Percentiles rank a stretch among this genome's conserved stretches.
Evolutionary conservation across 306 rosid genomes (phyloP).

Genomic region (Cicer arietinum): DNA sequence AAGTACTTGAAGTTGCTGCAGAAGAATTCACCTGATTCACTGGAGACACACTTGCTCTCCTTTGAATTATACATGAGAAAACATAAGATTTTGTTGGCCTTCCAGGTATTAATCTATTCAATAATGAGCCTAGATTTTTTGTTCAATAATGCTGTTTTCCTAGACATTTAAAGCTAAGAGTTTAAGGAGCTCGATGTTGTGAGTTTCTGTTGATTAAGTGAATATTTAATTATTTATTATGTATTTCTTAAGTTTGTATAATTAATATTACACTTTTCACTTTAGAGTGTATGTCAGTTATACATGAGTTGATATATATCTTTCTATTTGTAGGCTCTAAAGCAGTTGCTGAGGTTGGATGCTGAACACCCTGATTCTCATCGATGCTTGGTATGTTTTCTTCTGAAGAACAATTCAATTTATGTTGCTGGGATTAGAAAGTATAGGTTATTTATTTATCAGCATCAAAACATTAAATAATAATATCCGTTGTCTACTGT

Average conservation of each 20-base stretch:
- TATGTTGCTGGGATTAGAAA: slow-evolving; percentile 28
- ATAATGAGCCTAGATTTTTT: slow-evolving; percentile 21
- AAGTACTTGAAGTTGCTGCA: slow-evolving; percentile 93
- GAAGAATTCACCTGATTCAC: slow-evolving; percentile 80
- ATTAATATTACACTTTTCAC: slow-evolving; percentile 9
- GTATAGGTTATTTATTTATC: slow-evolving; percentile 24
- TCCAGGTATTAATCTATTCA: slow-evolving; percentile 65
- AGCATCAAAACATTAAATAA: slow-evolving; percentile 5
- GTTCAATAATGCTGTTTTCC: slow-evolving; percentile 10
- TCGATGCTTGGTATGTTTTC: slow-evolving; percentile 75
- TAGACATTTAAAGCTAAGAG: slow-evolving; percentile 20
- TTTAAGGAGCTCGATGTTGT: slow-evolving; percentile 14
- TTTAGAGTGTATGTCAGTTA: slow-evolving; percentile 30
- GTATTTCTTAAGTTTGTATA: slow-evolving; percentile 31
- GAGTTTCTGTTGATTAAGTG: slow-evolving; percentile 32
- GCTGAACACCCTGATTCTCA: slow-evolving; percentile 93
- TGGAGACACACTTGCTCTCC: slow-evolving; percentile 89
- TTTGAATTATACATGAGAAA: slow-evolving; percentile 91
- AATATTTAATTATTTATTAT: slow-evolving; percentile 26
- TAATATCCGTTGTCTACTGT: slow-evolving; percentile 16
- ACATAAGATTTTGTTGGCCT: slow-evolving; percentile 86
- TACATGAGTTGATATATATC: slow-evolving; percentile 5
- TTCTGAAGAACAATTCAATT: slow-evolving; percentile 20
- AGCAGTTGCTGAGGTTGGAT: slow-evolving; percentile 87
- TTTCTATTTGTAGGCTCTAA: slow-evolving; percentile 71